Evolutionary conservation across 2,329 filamentous ascomycete genomes (phyloP), one percentile per base, ranked within the genome.

Genomic region (Cytospora schulzeri): DNA sequence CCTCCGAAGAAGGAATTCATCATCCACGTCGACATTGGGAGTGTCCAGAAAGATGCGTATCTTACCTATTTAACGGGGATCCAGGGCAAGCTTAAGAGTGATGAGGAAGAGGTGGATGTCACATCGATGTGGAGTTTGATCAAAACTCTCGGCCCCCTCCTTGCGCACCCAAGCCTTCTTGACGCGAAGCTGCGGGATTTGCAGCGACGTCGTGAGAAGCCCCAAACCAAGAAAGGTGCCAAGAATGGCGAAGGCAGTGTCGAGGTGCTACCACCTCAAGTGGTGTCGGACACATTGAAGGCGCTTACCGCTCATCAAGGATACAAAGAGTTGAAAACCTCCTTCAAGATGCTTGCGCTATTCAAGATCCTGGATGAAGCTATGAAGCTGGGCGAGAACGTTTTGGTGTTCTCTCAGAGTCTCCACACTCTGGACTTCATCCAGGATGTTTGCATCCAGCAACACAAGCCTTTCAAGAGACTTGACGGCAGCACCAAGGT

Each of bases 1-100:
- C 91, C 91, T 3, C 78, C 80, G 0, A 97, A 97, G 74, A 85
- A 83, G 9, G 93, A 97, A 72, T 97, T 94, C 71, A 85, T 96
- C 33, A 83, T 97, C 60, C 90, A 83, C 3, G 80, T 97, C 7
- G 85, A 89, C 8, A 78, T 95, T 14, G 91, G 90, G 0, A 70
- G 78, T 0, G 56, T 90, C 1, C 93, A 97, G 74, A 77, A 75
- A 52, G 70, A 78, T 2, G 81, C 88, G 0, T 97, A 97, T 74
- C 69, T 77, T 38, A 66, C 72, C 6, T 85, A 81, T 68, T 28
- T 67, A 8, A 8, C 15, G 17, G 48, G 35, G 6, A 28, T 53
- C 12, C 9, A 26, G 17, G 57, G 45, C 31, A 26, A n/a, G 22
- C 26, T 14, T 4, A 35, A 15, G 11, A 15, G 11, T 15, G 33